Percentiles rank a stretch among this genome's conserved stretches.
These are phyloP conservation scores for Fusarium stilboides DNA, from an alignment of 2,329 filamentous ascomycete genomes.

Conservation along the genomic window DNA sequence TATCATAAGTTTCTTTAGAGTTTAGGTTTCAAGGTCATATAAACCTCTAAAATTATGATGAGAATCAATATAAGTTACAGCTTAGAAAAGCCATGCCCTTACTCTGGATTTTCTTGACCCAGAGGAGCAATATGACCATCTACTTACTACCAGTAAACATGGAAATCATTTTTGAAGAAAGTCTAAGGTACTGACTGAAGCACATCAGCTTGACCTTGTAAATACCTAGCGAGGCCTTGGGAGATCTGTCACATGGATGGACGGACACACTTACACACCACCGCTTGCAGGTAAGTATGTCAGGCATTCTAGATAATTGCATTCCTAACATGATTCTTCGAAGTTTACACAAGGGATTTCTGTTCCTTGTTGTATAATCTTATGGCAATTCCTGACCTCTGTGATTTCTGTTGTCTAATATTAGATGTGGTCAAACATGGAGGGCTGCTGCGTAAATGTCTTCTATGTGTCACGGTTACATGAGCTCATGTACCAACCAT, in stretches of 20 bases:
- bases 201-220: neutral
- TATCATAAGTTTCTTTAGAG: no score
- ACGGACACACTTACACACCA: neutral
- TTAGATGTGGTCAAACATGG: neutral
- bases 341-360: neutral
- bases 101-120: no score
- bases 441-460: neutral
- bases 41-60: no score
- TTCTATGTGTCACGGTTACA: constrained; percentile 1
- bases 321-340: no score
- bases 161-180: no score
- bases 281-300: neutral
- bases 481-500: constrained; percentile 15
- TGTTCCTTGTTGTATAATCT: neutral
- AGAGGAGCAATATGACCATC: no score
- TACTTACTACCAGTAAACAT: no score
- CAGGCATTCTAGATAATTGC: neutral
- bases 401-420: neutral
- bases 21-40: no score
- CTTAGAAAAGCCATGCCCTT: no score
- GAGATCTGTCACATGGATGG: neutral
- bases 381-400: no score
- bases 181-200: no score
- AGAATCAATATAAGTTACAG: no score
- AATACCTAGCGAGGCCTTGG: neutral